Evolutionary conservation across 208 protist species (phyloP).

Genomic region (Leishmania amazonensis): DNA sequence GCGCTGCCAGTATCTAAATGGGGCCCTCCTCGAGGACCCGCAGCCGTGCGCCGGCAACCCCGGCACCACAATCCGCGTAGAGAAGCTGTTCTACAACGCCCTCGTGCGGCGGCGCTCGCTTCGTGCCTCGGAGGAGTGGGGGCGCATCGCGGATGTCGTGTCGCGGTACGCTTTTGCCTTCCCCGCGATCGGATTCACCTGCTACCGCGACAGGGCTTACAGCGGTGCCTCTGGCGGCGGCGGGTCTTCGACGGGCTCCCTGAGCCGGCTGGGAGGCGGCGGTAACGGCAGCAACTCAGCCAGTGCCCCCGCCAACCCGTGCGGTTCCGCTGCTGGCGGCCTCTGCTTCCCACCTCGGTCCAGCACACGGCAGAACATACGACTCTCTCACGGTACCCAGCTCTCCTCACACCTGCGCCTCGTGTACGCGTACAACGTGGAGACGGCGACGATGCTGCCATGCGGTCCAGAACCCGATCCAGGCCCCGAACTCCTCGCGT

Average conservation of each 20-base stretch:
- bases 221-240: slow-evolving; percentile 3
- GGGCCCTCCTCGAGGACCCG: slow-evolving; percentile 90
- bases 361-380: slow-evolving; percentile 71
- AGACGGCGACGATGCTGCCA: background rate
- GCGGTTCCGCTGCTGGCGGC: slow-evolving; percentile 10
- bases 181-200: slow-evolving; percentile 74
- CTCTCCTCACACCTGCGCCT: slow-evolving; percentile 62
- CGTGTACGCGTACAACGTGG: slow-evolving; percentile 48
- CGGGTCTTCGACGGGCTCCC: background rate
- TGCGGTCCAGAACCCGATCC: background rate
- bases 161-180: slow-evolving; percentile 88
- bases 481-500: background rate
- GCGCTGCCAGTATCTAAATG: slow-evolving; percentile 83
- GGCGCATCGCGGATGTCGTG: slow-evolving; percentile 90
- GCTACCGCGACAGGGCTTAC: slow-evolving; percentile 42
- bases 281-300: slow-evolving; percentile 6
- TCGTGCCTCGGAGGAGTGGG: slow-evolving; percentile 93
- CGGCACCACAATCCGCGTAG: slow-evolving; percentile 85
- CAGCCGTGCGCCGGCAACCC: slow-evolving; percentile 76
- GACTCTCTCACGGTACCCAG: slow-evolving; percentile 56
- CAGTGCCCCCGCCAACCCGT: background rate
- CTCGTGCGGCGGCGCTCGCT: slow-evolving; percentile 75
- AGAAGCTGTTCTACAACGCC: slow-evolving; percentile 93
- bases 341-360: slow-evolving; percentile 69
- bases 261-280: slow-evolving; percentile 6